Base-by-base conservation (phyloP, 2,329 filamentous ascomycete species). In the Macrophomina pseudophaseolina region DNA sequence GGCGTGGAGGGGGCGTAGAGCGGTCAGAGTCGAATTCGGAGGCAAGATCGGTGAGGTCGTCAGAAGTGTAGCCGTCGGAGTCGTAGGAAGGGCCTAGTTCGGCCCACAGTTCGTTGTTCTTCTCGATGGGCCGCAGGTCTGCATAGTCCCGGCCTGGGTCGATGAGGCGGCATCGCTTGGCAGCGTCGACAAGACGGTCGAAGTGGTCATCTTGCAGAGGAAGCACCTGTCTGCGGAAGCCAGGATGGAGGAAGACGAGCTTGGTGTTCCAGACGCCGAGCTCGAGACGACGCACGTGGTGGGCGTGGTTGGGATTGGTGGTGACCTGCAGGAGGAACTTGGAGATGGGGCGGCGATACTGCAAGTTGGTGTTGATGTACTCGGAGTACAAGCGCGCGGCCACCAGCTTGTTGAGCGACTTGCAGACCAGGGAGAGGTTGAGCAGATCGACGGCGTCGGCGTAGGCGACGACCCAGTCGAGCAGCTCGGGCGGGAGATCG, bases 351-450 rank as follows among this genome's bases (percentile, higher is more conserved):
- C 63, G 63, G 32, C 40, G 53, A 14, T 38, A 58, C 2, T 48
- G 32, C 42, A 65, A n/a, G 32, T 65, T 65, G n/a, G 54, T 58
- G 64, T 66, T 66, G 53, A 33, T 40, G 53, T 66, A 66, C 5
- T 58, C 46, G 4, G 53, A 16, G 53, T 59, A 66, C 44, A 66
- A 33, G n/a, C 11, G 23, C 6, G 64, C 14, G 14, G 33, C 7
- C 4, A 66, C 53, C 12, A 59, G 54, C 44, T 18, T 42, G 42
- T 60, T 59, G 18, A 66, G 11, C 4, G 53, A 51, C 46, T 60
- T 60, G 44, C 52, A 66, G 53, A 60, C 64, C 5, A 66, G 23
- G 2, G 64, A 66, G 53, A 66, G 64, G 44, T 66, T 66, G 32
- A 66, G 53, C 3, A 66, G 44, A 12, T 66, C 64, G 23, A 54